Base-by-base conservation (phyloP, 306 rosid genomes). In the Medicago ruthenica region DNA sequence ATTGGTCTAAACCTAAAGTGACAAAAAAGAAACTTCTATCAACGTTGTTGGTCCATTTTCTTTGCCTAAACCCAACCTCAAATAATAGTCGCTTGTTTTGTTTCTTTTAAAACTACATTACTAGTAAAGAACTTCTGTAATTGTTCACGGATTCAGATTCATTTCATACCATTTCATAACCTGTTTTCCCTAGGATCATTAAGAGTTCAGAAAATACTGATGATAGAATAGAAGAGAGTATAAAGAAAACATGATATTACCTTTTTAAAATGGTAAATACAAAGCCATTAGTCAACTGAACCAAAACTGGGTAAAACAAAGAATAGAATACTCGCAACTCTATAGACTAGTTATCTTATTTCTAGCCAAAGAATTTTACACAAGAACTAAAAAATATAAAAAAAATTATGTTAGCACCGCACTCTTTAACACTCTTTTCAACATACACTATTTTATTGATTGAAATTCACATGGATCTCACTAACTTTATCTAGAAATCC, bases 341-440 rank as follows among this genome's bases (percentile, higher is more conserved):
- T 9, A 58, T 45, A 47, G 7, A 71, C 13, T 75, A 50, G 60
- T 51, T 65, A 27, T 66, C 50, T 48, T 31, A 44, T 21, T 65
- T 63, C 78, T 51, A 68, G 62, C 75, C 80, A 60, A 76, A 59
- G 57, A 80, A 53, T 61, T 58, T 80, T 77, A 73, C 71, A 80
- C 81, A 54, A 53, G 39, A 40, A 67, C 67, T 20, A 8, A 73
- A 73, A 60, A 51, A 10, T 27, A 3, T 62, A 48, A 14, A 36
- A 31, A 31, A 16, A 11, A 24, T 20, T 20, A 10, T 20, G 27
- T 14, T 55, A 55, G 61, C 31, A 20, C 31, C 13, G 20, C 61
- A 18, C 61, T 54, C 57, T 18, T 3, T 17, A 12, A 20, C 61
- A 18, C 34, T 20, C 13, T 20, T 55, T 55, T 55, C 61, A 55